Conservation (phyloP, 1,284 basidiomycete genomes). For the Ganoderma leucocontextum region DNA sequence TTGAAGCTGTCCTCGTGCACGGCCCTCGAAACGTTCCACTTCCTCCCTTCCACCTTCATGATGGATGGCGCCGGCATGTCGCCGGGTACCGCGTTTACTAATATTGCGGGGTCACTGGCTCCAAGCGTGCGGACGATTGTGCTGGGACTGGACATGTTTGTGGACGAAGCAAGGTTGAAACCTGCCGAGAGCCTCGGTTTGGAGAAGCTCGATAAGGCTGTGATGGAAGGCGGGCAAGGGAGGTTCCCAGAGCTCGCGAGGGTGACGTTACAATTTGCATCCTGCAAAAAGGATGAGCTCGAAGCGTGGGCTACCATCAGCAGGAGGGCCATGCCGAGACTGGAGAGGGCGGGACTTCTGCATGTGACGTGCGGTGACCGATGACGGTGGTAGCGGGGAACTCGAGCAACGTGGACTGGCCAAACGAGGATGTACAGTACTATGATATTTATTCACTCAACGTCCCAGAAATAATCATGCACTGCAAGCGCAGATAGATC, state of each 20-base stretch:
- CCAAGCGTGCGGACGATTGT: not conserved
- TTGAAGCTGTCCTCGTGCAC: not conserved
- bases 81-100: not conserved
- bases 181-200: not conserved
- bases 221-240: not conserved
- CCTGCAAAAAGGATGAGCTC: not conserved
- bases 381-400: not conserved
- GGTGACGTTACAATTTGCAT: not conserved
- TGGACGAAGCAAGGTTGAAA: not conserved
- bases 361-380: not conserved
- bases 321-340: not conserved
- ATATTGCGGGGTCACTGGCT: not conserved
- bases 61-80: not conserved
- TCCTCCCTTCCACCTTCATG: not conserved
- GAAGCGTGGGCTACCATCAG: not conserved
- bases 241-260: not conserved
- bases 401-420: too few species aligned
- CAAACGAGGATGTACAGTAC: too few species aligned
- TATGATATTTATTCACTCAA: too few species aligned
- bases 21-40: not conserved
- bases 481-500: too few species aligned
- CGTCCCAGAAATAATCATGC: too few species aligned
- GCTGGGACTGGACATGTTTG: not conserved
- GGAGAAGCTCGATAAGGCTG: not conserved
- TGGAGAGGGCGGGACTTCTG: not conserved